phyloP scores from a whole-genome alignment of 768 basidiomycete species.

The Lyophyllum semitale region DNA sequence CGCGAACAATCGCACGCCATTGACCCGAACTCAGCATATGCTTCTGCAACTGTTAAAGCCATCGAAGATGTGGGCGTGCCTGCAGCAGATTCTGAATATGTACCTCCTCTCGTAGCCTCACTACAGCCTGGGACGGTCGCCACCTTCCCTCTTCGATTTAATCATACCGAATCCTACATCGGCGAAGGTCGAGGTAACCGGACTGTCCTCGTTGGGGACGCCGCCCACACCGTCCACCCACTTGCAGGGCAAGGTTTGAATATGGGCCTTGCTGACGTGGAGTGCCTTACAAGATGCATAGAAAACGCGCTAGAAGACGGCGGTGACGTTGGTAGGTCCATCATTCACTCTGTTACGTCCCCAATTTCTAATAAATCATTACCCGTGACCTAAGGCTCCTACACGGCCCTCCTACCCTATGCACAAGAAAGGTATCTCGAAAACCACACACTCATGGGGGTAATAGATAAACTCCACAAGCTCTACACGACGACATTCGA shows the following conservation, averaged over 20 bases:
- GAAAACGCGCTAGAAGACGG: conserved; percentile 58
- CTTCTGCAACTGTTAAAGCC: conserved; percentile 41
- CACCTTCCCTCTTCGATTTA: conserved; percentile 87
- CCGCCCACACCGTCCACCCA: conserved; percentile 93
- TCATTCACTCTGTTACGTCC: neutral
- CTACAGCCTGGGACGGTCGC: conserved; percentile 78
- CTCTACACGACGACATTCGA: conserved; percentile 70
- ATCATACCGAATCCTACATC: conserved; percentile 84
- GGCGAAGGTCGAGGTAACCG: conserved; percentile 68
- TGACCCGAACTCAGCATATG: conserved; percentile 61
- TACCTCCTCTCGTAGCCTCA: conserved; percentile 76
- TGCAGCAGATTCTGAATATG: conserved; percentile 54
- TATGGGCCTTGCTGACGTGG: conserved; percentile 86
- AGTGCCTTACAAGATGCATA: conserved; percentile 69
- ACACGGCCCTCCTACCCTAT: conserved; percentile 76
- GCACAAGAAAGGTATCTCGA: conserved; percentile 78
- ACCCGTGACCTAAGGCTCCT: conserved; percentile 53
- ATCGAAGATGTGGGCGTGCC: conserved; percentile 50
- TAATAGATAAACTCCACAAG: conserved; percentile 89
- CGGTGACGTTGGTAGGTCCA: conserved; percentile 76
- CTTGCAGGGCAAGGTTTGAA: conserved; percentile 97
- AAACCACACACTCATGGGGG: conserved; percentile 85
- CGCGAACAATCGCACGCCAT: conserved; percentile 75
- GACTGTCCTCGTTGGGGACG: conserved; percentile 92
- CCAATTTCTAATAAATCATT: neutral